These are phyloP conservation scores for Cadophora gregata DNA, from an alignment of 2,329 filamentous ascomycete species.

Conservation along the genomic window DNA sequence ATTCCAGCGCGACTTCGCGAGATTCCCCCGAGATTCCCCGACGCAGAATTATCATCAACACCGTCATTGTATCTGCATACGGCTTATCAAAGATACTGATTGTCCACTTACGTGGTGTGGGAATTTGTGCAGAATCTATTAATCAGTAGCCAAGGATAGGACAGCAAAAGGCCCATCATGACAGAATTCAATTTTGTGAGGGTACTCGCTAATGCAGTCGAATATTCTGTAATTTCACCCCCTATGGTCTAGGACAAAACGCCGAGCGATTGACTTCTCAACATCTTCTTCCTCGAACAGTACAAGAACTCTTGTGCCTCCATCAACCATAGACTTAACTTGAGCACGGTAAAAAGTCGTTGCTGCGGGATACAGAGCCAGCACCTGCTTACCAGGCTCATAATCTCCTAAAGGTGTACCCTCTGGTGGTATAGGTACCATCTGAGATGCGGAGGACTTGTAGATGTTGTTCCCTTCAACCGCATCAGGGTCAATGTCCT, in stretches of 20 bases:
- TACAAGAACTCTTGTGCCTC: constrained; percentile 63
- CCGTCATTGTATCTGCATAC: neutral
- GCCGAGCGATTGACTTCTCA: constrained; percentile 73
- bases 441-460: constrained; percentile 72
- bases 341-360: constrained; percentile 87
- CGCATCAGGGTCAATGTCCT: constrained; percentile 78
- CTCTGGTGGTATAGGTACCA: constrained; percentile 75
- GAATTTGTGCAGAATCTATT: too few species aligned
- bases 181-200: too few species aligned
- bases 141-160: too few species aligned
- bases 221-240: too few species aligned
- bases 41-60: neutral
- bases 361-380: constrained; percentile 82
- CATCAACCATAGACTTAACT: constrained; percentile 68
- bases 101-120: neutral
- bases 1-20: neutral
- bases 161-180: too few species aligned
- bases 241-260: constrained; percentile 76
- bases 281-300: constrained; percentile 84
- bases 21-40: constrained; percentile 7
- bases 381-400: constrained; percentile 69
- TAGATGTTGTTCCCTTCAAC: constrained; percentile 58
- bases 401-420: constrained; percentile 66
- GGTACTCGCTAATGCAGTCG: too few species aligned
- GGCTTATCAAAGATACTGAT: neutral